phyloP scores from a whole-genome alignment of 768 basidiomycete species.

The Tylopilus subfusipes region DNA sequence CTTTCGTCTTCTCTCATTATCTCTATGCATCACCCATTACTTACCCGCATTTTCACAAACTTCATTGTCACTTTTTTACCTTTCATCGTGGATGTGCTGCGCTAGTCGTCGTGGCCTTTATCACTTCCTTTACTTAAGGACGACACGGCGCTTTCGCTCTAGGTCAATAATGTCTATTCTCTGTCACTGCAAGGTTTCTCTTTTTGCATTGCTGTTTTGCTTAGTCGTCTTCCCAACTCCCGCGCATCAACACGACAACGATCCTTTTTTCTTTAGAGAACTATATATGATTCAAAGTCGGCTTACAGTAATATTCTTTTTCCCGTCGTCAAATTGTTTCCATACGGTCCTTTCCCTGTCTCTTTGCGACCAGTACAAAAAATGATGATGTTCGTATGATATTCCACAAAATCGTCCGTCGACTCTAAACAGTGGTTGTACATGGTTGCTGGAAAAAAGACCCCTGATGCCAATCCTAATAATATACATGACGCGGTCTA shows the following conservation, averaged over 20 bases:
- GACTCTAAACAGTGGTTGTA: no score
- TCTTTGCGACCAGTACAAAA: constrained; percentile 5
- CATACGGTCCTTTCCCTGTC: background rate
- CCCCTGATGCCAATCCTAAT: no score
- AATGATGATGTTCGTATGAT: background rate
- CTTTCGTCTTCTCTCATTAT: constrained; percentile 17
- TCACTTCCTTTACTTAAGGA: constrained; percentile 21
- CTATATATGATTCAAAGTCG: background rate
- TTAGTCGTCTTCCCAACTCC: constrained; percentile 7
- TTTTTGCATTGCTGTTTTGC: constrained; percentile 31
- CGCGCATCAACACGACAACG: constrained; percentile 24
- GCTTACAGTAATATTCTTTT: constrained; percentile 23
- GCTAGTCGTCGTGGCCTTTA: constrained; percentile 21
- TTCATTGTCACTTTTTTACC: background rate
- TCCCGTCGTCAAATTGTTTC: constrained; percentile 1
- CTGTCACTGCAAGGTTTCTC: constrained; percentile 21
- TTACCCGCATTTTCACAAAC: constrained; percentile 23
- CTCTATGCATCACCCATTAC: constrained; percentile 29
- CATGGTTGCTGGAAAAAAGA: no score
- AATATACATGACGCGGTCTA: background rate
- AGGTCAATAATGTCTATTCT: constrained; percentile 27
- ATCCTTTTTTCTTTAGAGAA: constrained; percentile 12
- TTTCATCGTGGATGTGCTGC: constrained; percentile 17
- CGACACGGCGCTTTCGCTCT: constrained; percentile 23
- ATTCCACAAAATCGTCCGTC: background rate